These are phyloP conservation scores for Trametes pubescens DNA, from an alignment of 1,284 basidiomycete species.

Conservation along the genomic window DNA sequence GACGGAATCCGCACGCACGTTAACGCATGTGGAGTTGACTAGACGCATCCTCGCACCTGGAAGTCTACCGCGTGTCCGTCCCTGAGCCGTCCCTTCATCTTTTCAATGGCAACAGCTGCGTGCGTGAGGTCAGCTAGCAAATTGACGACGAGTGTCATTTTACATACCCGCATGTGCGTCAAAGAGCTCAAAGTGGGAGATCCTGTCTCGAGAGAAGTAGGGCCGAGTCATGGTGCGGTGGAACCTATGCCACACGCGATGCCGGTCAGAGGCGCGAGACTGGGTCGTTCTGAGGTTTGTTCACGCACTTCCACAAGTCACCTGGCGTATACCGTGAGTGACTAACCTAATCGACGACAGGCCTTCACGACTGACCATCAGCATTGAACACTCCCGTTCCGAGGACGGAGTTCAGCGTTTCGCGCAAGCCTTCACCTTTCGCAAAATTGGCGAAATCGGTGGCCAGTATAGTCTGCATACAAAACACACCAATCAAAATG, in stretches of 20 bases:
- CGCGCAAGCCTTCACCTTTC: constrained; percentile 27
- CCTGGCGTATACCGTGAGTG: constrained; percentile 32
- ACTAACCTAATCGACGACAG: neutral
- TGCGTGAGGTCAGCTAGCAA: no score
- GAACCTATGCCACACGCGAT: constrained; percentile 29
- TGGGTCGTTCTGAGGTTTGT: no score
- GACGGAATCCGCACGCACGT: no score
- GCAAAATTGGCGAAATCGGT: constrained; percentile 30
- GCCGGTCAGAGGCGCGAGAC: neutral
- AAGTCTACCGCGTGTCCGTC: constrained; percentile 29
- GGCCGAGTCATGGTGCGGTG: constrained; percentile 43
- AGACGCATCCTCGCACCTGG: constrained; percentile 17
- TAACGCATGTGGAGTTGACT: neutral
- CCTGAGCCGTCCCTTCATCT: constrained; percentile 32
- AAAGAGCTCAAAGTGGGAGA: constrained; percentile 33
- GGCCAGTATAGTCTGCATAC: constrained; percentile 40
- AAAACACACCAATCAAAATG: no score
- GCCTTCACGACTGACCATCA: constrained; percentile 20
- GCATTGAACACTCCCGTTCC: constrained; percentile 36
- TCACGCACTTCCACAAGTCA: constrained; percentile 42
- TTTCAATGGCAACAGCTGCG: constrained; percentile 26
- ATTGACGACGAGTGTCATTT: no score
- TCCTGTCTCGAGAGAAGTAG: constrained; percentile 31
- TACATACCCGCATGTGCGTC: constrained; percentile 25
- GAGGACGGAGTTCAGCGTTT: constrained; percentile 30